phyloP scores from a whole-genome alignment of 2,329 filamentous ascomycete species.

The Penicillium hesseltinei region DNA sequence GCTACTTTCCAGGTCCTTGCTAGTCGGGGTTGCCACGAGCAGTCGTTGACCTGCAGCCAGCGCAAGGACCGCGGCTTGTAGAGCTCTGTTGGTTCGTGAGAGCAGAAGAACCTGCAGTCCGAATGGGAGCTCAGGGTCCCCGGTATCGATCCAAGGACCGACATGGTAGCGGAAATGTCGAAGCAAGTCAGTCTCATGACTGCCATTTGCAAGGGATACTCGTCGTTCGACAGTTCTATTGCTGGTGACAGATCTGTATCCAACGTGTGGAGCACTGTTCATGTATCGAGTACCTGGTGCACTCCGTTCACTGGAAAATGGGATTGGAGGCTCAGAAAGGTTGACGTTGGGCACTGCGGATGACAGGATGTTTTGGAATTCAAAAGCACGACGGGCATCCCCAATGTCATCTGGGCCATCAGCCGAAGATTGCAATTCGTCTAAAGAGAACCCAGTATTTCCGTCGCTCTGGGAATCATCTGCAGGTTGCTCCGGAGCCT shows the following conservation, averaged over 20 bases:
- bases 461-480: slow-evolving; percentile 1
- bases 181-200: slow-evolving; percentile 23
- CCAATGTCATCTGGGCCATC: not conserved
- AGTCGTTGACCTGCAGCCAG: slow-evolving; percentile 19
- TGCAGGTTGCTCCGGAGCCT: not conserved
- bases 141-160: slow-evolving; percentile 27
- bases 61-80: slow-evolving; percentile 23
- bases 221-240: not conserved
- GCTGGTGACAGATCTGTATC: not conserved
- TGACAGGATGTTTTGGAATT: not conserved
- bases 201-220: slow-evolving; percentile 4
- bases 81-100: slow-evolving; percentile 15
- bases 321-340: not conserved
- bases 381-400: not conserved
- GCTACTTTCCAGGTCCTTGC: slow-evolving; percentile 8
- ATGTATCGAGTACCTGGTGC: not conserved
- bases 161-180: slow-evolving; percentile 27
- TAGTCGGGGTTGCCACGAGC: slow-evolving; percentile 1
- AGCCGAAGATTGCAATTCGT: not conserved
- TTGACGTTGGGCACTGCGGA: not conserved
- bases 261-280: not conserved
- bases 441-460: not conserved
- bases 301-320: not conserved
- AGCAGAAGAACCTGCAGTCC: slow-evolving; percentile 23
- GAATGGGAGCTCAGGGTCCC: slow-evolving; percentile 24